These are phyloP conservation scores for Tillandsia fasciculata DNA, from an alignment of 176 grass and related monocot species.

Conservation along the genomic window DNA sequence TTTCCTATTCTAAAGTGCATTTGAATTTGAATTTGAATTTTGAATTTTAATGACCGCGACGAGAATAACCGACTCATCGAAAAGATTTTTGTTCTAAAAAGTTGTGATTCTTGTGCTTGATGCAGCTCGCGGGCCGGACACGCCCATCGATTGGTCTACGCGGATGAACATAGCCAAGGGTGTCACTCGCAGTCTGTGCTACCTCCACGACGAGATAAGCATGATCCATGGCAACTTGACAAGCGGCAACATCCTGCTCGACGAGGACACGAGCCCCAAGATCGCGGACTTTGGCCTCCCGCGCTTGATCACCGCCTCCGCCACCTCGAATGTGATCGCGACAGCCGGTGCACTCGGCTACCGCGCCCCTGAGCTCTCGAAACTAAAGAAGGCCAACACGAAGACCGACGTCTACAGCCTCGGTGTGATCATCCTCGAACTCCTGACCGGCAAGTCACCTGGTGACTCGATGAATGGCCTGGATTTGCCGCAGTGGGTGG, in stretches of 20 bases:
- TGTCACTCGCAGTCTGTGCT: constrained; percentile 4
- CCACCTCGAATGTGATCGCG: constrained; percentile 58
- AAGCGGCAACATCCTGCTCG: constrained; percentile 10
- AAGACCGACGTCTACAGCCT: constrained; percentile 92
- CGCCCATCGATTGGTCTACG: constrained; percentile 6
- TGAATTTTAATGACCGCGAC: background rate
- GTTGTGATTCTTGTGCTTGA: background rate
- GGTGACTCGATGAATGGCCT: constrained; percentile 57
- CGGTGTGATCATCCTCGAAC: constrained; percentile 74
- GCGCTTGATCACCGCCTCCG: constrained; percentile 64
- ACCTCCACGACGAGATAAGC: constrained; percentile 17
- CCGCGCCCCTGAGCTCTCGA: constrained; percentile 73
- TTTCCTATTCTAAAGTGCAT: background rate
- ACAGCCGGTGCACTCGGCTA: constrained; percentile 50
- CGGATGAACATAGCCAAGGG: constrained; percentile 24
- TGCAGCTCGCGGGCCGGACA: constrained; percentile 13
- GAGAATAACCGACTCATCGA: too few relatives aligned
- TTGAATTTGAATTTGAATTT: background rate
- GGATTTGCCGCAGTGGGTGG: constrained; percentile 83
- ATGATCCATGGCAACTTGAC: constrained; percentile 17
- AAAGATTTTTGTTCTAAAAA: background rate
- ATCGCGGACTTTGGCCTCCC: constrained; percentile 47
- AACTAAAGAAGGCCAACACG: constrained; percentile 61
- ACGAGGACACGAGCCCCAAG: constrained; percentile 1
- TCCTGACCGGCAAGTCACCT: constrained; percentile 72